phyloP scores from a whole-genome alignment of 148 eudicot species.

The Fagopyrum tataricum region DNA sequence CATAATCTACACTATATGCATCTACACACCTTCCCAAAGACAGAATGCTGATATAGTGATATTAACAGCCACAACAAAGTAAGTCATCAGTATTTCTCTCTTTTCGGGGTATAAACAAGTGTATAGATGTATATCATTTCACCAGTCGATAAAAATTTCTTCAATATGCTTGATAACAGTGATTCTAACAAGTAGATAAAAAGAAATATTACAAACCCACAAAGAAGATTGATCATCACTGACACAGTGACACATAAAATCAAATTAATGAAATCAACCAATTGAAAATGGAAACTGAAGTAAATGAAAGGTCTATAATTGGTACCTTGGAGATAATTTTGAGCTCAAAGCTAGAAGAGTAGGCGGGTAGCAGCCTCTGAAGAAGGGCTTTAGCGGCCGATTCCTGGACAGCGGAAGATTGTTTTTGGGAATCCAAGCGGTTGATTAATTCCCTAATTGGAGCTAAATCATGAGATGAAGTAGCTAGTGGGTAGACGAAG shows the following conservation, averaged over 20 bases:
- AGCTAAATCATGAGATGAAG: conserved; percentile 25
- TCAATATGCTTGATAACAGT: not conserved
- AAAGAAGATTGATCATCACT: not conserved
- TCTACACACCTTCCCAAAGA: too few species aligned
- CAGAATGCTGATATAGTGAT: too few species aligned
- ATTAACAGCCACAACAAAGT: not conserved
- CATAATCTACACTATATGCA: not conserved
- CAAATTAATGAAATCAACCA: not conserved
- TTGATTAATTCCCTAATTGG: conserved; percentile 33
- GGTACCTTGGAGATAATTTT: conserved; percentile 58
- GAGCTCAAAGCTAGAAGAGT: conserved; percentile 56
- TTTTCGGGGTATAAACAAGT: not conserved
- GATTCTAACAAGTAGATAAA: not conserved
- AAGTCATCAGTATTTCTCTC: not conserved
- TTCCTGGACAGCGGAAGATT: conserved; percentile 50
- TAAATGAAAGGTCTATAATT: not conserved
- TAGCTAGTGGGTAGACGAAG: conserved; percentile 17
- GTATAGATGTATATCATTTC: not conserved
- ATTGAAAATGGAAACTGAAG: not conserved
- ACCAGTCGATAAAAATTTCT: not conserved
- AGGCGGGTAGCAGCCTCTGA: conserved; percentile 67
- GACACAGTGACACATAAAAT: not conserved
- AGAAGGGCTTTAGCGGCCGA: conserved; percentile 62
- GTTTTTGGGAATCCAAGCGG: conserved; percentile 42
- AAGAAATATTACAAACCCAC: not conserved